Base-by-base conservation (phyloP, 805 yeast species). In the Suhomyces vadensis region DNA sequence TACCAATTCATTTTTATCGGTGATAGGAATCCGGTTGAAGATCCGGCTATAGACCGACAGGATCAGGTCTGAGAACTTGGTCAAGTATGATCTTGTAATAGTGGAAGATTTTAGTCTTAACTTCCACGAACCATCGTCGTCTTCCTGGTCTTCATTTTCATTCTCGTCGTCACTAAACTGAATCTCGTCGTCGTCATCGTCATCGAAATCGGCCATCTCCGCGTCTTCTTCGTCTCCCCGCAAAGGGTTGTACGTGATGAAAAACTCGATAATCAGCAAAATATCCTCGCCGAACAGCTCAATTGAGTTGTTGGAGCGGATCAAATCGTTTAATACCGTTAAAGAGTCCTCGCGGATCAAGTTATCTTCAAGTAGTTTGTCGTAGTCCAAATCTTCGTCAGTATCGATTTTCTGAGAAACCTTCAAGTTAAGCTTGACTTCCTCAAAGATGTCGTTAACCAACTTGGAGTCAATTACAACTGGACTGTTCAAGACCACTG, bases 111-210 rank as follows among this genome's bases (percentile, higher is more conserved):
- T 75, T 33, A 78, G 66, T 47, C 94, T 67, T 14, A 86, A 62
- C 50, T 78, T 82, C 85, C 91, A 83, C 1, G 84, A 74, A 6
- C 69, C 63, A 6, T 69, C 73, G 41, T 71, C 72, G 42, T 71
- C 72, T 42, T 61, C 61, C 35, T 67, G 70, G 41, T 69, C 71
- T 42, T 77, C 84, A 14, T 56, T 60, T 19, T 67, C 68, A 22
- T 72, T 78, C 8, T 77, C 83, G n/a, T 68, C 76, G n/a, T 73
- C 77, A 21, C 62, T 57, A 45, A 62, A 61, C 22, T 40, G 49
- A 10, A 48, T 46, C n/a, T 50, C 52, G 21, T 47, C 49, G 2
- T 51, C 53, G 13, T 48, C 49, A 14, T 46, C 51, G 39, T 31
- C 53, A 36, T 38, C 60, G 53, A 37, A 60, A 13, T 64, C 66